Evolutionary conservation across 1,284 basidiomycete genomes (phyloP), one percentile per base, ranked within the genome.

Genomic region (Ceratobasidium papillatum): DNA sequence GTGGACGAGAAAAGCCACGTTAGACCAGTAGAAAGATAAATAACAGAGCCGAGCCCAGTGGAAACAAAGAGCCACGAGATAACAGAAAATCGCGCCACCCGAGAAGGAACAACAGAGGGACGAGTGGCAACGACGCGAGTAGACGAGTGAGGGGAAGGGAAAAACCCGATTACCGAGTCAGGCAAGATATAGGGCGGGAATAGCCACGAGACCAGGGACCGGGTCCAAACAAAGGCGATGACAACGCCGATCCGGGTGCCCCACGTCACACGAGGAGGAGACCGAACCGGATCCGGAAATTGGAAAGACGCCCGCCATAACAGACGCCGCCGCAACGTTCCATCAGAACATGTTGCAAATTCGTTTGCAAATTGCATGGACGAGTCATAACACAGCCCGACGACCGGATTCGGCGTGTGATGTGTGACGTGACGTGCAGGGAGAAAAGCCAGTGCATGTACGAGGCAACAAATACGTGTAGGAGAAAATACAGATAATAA

Each of bases 341-440:
- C 65, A 69, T 69, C 65, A 51, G 65, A 69, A 69, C 30, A 49
- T 17, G 51, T 69, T 69, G 51, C 41, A 30, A 69, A 69, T 58
- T 11, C 4, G 22, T 56, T 69, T 69, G 49, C 65, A 69, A 69
- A 69, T 69, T 45, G 22, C n/a, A 52, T 2, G 45, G 52, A 38
- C 65, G 65, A 69, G 65, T 69, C 65, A 69, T 69, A 54, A 66
- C 65, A 69, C 65, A 36, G 65, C 65, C 65, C 64, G 49, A 66
- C 64, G 25, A 49, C n/a, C n/a, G n/a, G n/a, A n/a, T n/a, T n/a
- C n/a, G n/a, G n/a, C n/a, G 14, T 3, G 45, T 43, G 45, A 32
- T 34, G 64, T 27, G 49, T 58, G 30, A 58, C 54, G 25, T 30
- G 41, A 45, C 63, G 47, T 66, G 47, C 25, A 49, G 49, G 4